Evolutionary conservation across 495 filamentous ascomycete species (phyloP).

Genomic region (Cladorrhinum samala): DNA sequence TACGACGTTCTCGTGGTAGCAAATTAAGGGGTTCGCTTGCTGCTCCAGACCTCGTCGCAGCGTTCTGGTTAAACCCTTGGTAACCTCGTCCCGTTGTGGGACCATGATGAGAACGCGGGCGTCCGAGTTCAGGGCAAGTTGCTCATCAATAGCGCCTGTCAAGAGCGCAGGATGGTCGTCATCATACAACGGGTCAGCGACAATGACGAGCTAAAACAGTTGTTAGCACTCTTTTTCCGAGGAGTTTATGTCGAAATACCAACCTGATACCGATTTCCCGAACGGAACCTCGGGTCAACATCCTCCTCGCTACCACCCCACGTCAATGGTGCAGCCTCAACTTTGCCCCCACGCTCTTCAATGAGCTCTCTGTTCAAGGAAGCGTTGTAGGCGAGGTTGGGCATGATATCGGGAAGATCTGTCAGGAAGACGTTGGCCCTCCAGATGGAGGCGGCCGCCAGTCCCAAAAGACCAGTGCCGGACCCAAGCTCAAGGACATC

Average conservation of each 20-base stretch:
- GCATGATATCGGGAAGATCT: slow-evolving; percentile 40
- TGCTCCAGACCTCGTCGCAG: slow-evolving; percentile 24
- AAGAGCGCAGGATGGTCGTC: slow-evolving; percentile 42
- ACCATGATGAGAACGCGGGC: slow-evolving; percentile 41
- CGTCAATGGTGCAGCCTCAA: slow-evolving; percentile 32
- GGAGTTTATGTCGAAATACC: slow-evolving; percentile 1
- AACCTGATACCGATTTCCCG: slow-evolving; percentile 34
- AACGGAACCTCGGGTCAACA: slow-evolving; percentile 28
- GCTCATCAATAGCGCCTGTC: slow-evolving; percentile 33
- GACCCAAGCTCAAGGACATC: slow-evolving; percentile 56
- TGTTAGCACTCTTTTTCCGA: background rate
- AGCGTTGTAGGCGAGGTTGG: slow-evolving; percentile 38
- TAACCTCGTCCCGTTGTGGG: slow-evolving; percentile 37
- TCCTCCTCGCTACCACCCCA: slow-evolving; percentile 35
- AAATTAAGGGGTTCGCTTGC: slow-evolving; percentile 19
- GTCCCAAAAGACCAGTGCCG: slow-evolving; percentile 58
- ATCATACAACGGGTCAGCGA: slow-evolving; percentile 43
- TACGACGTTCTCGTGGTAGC: slow-evolving; percentile 29
- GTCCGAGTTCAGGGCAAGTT: slow-evolving; percentile 28
- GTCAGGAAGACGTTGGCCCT: slow-evolving; percentile 36
- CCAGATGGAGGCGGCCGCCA: slow-evolving; percentile 43
- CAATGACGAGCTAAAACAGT: slow-evolving; percentile 32
- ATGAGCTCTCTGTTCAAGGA: slow-evolving; percentile 31
- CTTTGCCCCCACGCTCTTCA: slow-evolving; percentile 28
- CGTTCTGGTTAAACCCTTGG: slow-evolving; percentile 25